Evolutionary conservation across 2,329 filamentous ascomycete species (phyloP).

Genomic region (Ceratocystis papillata): DNA sequence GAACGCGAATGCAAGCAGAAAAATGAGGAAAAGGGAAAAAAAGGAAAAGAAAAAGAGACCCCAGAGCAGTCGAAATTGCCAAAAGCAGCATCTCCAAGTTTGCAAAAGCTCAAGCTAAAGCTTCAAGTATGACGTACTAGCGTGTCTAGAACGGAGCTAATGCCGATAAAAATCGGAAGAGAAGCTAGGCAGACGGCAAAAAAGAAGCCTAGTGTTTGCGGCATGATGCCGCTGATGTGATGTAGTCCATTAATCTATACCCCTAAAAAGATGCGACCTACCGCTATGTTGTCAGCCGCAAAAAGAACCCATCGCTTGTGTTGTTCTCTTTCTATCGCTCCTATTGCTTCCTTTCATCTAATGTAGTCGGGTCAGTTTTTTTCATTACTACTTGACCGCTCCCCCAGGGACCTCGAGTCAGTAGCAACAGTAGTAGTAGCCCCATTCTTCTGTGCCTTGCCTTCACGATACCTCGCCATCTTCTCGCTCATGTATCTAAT

Average conservation of each 20-base stretch:
- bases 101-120: neutral
- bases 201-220: neutral
- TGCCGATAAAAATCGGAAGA: neutral
- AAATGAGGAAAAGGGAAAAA: neutral
- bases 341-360: constrained; percentile 8
- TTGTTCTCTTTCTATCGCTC: neutral
- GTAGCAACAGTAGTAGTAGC: constrained; percentile 1
- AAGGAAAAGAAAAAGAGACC: neutral
- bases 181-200: neutral
- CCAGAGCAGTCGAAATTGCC: neutral
- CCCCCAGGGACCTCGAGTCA: neutral
- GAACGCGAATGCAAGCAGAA: neutral
- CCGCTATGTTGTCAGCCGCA: neutral
- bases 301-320: neutral
- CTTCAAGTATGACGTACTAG: constrained; percentile 3
- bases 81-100: neutral
- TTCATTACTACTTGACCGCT: neutral
- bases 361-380: neutral
- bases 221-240: neutral
- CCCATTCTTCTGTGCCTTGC: constrained; percentile 29
- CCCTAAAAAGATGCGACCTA: neutral
- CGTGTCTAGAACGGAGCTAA: neutral
- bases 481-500: constrained; percentile 77
- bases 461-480: constrained; percentile 51
- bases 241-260: neutral